Evolutionary conservation across 2,329 filamentous ascomycete species (phyloP), one percentile per base, ranked within the genome.

Genomic region (Aureobasidium lini): DNA sequence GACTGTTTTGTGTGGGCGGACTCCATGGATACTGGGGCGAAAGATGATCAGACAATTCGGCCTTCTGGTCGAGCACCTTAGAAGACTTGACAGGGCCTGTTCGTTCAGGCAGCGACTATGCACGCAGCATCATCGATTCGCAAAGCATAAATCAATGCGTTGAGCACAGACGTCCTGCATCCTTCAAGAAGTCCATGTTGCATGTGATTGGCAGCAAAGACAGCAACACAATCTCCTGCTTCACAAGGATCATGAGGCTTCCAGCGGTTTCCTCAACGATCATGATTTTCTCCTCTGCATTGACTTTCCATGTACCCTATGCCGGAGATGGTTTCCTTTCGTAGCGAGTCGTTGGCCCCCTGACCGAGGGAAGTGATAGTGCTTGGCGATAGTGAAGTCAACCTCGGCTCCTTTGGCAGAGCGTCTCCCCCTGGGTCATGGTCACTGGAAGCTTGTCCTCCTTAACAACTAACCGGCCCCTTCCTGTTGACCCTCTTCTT

Each of bases 381-480:
- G 39, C 18, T 23, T 23, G 23, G 23, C 39, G 18, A 42, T n/a
- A 42, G 16, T 23, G 23, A 29, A 5, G 43, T 46, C 29, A 36
- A 54, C 50, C 50, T 54, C 50, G 50, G 50, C 39, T 54, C 8
- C 28, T 47, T 34, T 54, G 37, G n/a, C 48, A 43, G 37, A 37
- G 50, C 50, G 50, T 54, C 36, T 44, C 16, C 37, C n/a, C 37
- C 8, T 43, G 16, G 49, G 23, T 46, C 23, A 29, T 53, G 28
- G 32, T 36, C 13, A 40, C 36, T 28, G 29, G 31, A 42, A 46
- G 52, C 40, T 57, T 57, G 52, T 44, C 44, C 37, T 46, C 15
- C n/a, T 46, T 32, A n/a, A 34, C 11, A 31, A 13, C 15, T 39
- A 11, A 8, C 37, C 18, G 28, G 13, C 16, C 15, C 36, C 34